A percentile compares a stretch with the other conserved stretches of the same genome.
phyloP scores from a whole-genome alignment of 768 basidiomycete genomes.

The Kwoniella sp. region DNA sequence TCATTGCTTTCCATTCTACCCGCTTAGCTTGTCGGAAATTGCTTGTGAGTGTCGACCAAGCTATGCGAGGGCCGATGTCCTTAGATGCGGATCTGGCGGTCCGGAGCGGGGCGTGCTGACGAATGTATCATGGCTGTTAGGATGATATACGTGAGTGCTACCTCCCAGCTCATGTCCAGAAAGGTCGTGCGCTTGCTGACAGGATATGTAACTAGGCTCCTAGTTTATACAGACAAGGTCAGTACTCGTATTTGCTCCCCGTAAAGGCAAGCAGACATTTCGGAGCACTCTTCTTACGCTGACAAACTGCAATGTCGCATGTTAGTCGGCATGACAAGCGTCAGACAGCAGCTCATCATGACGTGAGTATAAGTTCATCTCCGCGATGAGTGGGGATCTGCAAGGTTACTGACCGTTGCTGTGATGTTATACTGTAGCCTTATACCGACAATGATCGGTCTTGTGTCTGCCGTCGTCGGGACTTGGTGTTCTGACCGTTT shows the following conservation, averaged over 20 bases:
- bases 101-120: too few species aligned
- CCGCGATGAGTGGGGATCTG: neutral
- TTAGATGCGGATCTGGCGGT: too few species aligned
- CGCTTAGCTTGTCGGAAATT: conserved; percentile 11
- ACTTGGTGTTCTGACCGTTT: conserved; percentile 31
- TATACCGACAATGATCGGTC: conserved; percentile 27
- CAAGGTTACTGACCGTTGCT: neutral
- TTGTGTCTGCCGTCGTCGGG: conserved; percentile 28
- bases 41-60: conserved; percentile 25
- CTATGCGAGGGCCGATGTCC: too few species aligned
- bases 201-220: conserved; percentile 16
- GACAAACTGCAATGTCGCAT: too few species aligned
- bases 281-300: too few species aligned
- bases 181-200: neutral
- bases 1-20: too few species aligned
- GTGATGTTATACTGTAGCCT: conserved; percentile 18
- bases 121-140: too few species aligned
- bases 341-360: conserved; percentile 35
- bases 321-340: conserved; percentile 35
- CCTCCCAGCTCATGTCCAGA: neutral
- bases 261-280: too few species aligned
- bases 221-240: conserved; percentile 29
- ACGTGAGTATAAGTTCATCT: conserved; percentile 20
- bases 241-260: too few species aligned
- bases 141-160: conserved; percentile 15